A percentile compares a stretch with the other conserved stretches of the same genome.
phyloP scores from a whole-genome alignment of 257 asterid genomes.

The Solanum arcanum region DNA sequence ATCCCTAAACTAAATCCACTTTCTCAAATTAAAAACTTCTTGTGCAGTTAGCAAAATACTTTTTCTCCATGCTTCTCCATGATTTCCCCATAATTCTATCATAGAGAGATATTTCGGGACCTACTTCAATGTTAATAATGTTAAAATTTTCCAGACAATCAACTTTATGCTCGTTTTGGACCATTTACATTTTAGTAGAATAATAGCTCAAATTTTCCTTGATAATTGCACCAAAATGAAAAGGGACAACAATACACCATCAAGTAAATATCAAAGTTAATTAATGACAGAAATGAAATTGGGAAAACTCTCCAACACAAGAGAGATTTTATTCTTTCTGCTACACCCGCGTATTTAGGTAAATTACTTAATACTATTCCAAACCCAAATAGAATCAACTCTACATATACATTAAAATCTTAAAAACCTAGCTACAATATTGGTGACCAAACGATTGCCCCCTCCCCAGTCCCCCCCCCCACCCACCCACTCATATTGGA shows the following conservation, averaged over 20 bases:
- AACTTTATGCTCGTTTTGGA: background rate
- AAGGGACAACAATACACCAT: background rate
- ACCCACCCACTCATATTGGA: background rate
- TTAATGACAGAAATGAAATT: background rate
- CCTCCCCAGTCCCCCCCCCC: background rate
- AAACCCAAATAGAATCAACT: background rate
- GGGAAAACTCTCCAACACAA: no score
- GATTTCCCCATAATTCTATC: background rate
- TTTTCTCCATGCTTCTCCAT: background rate
- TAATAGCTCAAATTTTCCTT: background rate
- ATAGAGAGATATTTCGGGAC: background rate
- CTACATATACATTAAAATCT: background rate
- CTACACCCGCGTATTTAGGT: no score
- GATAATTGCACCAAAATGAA: background rate
- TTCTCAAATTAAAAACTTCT: background rate
- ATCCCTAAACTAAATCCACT: background rate
- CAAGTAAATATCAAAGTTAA: background rate
- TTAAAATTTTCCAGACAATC: background rate
- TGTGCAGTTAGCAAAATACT: background rate
- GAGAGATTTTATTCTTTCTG: no score
- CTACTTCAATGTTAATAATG: background rate
- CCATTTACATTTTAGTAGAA: background rate
- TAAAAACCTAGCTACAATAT: background rate
- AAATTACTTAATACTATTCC: background rate
- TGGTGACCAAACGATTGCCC: background rate